Evolutionary conservation across 805 yeast species (phyloP), one percentile per base, ranked within the genome.

Genomic region (Saturnispora gosingensis): DNA sequence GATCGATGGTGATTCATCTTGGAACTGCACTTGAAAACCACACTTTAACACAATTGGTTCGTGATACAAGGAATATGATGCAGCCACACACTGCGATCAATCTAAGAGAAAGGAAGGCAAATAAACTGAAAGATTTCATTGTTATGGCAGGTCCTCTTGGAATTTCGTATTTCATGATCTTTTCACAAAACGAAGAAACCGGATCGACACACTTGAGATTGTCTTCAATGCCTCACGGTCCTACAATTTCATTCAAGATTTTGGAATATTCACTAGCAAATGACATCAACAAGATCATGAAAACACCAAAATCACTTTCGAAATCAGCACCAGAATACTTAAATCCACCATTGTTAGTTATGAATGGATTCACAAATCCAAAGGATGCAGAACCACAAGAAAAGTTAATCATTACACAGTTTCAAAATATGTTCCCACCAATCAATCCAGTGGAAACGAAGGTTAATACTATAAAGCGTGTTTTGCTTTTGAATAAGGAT

Each of bases 131-230:
- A 66, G 99, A 91, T 69, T 93, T 85, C 60, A 78, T 90, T n/a
- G 96, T 88, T n/a, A 90, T 93, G 97, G 87, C 97, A 38, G 98
- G 98, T 5, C 98, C 98, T 13, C 73, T 93, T 43, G 96, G 96
- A 27, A 96, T 93, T 22, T 77, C 91, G 6, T 96, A 91, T 68
- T 69, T 93, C 62, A 80, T 93, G 69, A 73, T 91, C 20, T 90
- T 93, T 72, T 83, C 88, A 55, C 96, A 89, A 65, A 78, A 86
- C 38, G 84, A 81, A 59, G 76, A 75, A 42, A 71, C 84, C 1
- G 97, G 97, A 7, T 82, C 81, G 51, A 83, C 93, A 4, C 84
- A 91, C 48, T 72, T 93, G 56, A 79, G 97, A 61, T 68, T 93
- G 44, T 89, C 91, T 1, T 80, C 87, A 62, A 80, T 90, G 73